These are phyloP conservation scores for Leccinum imitatum DNA, from an alignment of 768 basidiomycete genomes.

Conservation along the genomic window DNA sequence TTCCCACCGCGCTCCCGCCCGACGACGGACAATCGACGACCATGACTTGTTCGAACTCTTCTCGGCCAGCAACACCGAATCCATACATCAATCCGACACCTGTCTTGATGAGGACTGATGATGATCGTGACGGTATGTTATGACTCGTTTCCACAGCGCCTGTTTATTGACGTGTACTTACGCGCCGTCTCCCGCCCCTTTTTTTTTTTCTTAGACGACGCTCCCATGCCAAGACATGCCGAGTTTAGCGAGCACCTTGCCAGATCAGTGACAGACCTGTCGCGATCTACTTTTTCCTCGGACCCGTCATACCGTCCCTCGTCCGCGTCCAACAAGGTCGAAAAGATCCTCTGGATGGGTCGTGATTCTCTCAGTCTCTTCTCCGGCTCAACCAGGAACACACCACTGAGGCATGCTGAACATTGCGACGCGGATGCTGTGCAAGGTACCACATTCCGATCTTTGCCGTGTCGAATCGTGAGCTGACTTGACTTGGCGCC, in stretches of 20 bases:
- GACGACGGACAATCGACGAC: constrained; percentile 8
- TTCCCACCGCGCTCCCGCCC: constrained; percentile 4
- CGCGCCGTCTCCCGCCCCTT: neutral
- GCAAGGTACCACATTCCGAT: constrained; percentile 21
- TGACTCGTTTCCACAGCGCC: constrained; percentile 1
- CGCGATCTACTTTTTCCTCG: constrained; percentile 6
- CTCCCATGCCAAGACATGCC: constrained; percentile 12
- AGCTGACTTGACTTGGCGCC: constrained; percentile 1
- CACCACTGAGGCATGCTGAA: constrained; percentile 12
- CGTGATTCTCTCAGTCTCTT: constrained; percentile 32
- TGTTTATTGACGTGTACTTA: neutral
- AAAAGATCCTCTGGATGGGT: constrained; percentile 33
- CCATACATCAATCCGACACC: constrained; percentile 41
- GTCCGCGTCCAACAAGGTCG: constrained; percentile 32
- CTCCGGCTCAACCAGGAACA: constrained; percentile 14
- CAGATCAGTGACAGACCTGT: neutral
- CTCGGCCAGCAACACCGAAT: constrained; percentile 28
- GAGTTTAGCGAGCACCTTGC: neutral
- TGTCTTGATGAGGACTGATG: constrained; percentile 10
- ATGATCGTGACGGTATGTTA: constrained; percentile 22
- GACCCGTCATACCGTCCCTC: constrained; percentile 23
- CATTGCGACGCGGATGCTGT: constrained; percentile 19
- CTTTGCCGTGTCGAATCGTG: neutral
- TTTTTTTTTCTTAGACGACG: constrained; percentile 12
- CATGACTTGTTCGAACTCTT: constrained; percentile 9